phyloP scores from a whole-genome alignment of 1,284 basidiomycete genomes.

The Rhodotorula sp. region DNA sequence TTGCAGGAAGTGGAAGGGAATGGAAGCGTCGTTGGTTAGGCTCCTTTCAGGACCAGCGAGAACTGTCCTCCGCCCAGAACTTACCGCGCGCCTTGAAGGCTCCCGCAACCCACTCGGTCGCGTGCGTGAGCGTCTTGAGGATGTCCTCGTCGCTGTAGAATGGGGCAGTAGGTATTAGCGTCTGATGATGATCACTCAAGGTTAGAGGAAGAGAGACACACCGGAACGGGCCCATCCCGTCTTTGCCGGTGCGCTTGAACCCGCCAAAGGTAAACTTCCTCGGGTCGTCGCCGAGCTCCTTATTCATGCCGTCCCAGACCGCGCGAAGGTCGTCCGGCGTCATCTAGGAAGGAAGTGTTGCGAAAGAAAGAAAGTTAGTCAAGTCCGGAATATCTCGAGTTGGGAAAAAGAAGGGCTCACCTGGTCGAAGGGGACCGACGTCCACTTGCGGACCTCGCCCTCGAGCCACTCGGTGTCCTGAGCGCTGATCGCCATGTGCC shows the following conservation, averaged over 20 bases:
- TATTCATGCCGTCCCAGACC: constrained; percentile 45
- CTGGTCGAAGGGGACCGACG: constrained; percentile 51
- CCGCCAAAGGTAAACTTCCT: constrained; percentile 63
- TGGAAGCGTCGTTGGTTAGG: too few species aligned
- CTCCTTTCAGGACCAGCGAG: too few species aligned
- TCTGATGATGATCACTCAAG: constrained; percentile 50
- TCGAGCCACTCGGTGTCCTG: constrained; percentile 66
- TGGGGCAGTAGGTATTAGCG: constrained; percentile 9
- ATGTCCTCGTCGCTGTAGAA: constrained; percentile 63
- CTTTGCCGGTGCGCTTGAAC: constrained; percentile 61
- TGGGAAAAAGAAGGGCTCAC: constrained; percentile 36
- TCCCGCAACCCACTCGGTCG: constrained; percentile 69
- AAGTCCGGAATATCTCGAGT: constrained; percentile 51
- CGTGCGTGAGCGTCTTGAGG: constrained; percentile 64
- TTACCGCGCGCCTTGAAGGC: constrained; percentile 76
- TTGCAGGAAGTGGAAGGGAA: too few species aligned
- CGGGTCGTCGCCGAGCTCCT: constrained; percentile 53
- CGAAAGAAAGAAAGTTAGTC: constrained; percentile 40
- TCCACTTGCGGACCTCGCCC: constrained; percentile 37
- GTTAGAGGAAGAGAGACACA: not conserved
- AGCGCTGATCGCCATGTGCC: constrained; percentile 66
- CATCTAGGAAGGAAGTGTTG: constrained; percentile 48
- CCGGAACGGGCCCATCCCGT: constrained; percentile 47
- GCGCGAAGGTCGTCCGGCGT: constrained; percentile 62
- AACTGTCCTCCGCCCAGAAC: too few species aligned